Evolutionary conservation across 768 basidiomycete genomes (phyloP), one percentile per base, ranked within the genome.

Genomic region (Russula sp.): DNA sequence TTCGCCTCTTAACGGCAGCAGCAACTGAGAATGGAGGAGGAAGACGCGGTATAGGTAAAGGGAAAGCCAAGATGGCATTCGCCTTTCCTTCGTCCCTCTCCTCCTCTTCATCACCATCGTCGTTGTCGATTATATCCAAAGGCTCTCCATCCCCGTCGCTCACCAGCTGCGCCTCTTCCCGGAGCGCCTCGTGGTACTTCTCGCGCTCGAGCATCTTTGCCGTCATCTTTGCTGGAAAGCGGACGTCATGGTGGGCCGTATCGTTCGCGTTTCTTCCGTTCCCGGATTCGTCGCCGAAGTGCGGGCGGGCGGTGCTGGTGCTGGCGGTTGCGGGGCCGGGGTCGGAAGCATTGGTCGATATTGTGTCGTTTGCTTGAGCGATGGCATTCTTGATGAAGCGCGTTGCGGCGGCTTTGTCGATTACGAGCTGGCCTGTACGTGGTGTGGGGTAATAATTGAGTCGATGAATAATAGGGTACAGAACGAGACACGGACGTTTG

Each of bases 321-420:
- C 5, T 30, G 28, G 28, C 69, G 61, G 46, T 36, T 36, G 36
- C 66, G 46, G 52, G 59, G 38, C 16, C 46, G 58, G 61, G 52
- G 69, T 44, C 3, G 67, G 69, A 14, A 63, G 62, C 44, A 20
- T 30, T 57, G 26, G 7, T 34, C 6, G 36, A n/a, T 22, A 30
- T 22, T 16, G 38, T 56, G 24, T 62, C 61, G 20, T 81, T 79
- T 14, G 83, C 83, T 73, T 87, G 87, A 1, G 87, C 76, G 49
- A 92, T 90, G 32, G 90, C 89, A 72, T 89, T 81, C 74, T 87
- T 89, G 73, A 94, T 94, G 75, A 94, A 94, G 34, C 92, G 84
- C 50, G 78, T 77, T 1, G 92, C 92, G 14, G 89, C 92, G 26
- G 77, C 84, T 73, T 88, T 90, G 81, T 94, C 92, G 63, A 94